Conservation (phyloP, 176 grass and related monocot species). For the Musa itinerans region DNA sequence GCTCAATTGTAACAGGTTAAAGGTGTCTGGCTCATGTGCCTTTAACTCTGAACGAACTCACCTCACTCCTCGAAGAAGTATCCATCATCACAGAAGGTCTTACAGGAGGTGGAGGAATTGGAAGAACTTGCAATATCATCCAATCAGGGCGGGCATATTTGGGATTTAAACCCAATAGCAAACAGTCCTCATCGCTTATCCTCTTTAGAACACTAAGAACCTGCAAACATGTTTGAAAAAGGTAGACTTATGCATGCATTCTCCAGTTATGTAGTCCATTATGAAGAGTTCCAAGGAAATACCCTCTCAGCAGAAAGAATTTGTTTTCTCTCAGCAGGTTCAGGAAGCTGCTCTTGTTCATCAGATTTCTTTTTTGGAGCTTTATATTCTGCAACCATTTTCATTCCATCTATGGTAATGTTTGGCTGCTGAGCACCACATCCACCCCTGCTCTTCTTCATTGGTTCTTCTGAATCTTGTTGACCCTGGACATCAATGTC, state of each 20-base stretch:
- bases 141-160: slow-evolving; percentile 98
- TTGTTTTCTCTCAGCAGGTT: slow-evolving; percentile 88
- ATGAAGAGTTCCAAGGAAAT: slow-evolving; percentile 13
- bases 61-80: slow-evolving; percentile 97
- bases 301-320: slow-evolving; percentile 90
- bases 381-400: slow-evolving; percentile 97
- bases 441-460: slow-evolving; percentile 71
- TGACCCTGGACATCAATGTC: slow-evolving; percentile 77
- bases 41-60: slow-evolving; percentile 17
- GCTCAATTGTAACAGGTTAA: no score
- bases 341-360: slow-evolving; percentile 91
- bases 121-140: slow-evolving; percentile 99
- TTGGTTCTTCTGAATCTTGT: slow-evolving; percentile 62
- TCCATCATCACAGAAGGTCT: slow-evolving; percentile 99
- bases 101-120: slow-evolving; percentile 92
- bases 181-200: slow-evolving; percentile 90
- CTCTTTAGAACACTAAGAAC: slow-evolving; percentile 96
- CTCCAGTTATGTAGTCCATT: background rate
- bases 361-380: slow-evolving; percentile 80
- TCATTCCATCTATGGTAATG: slow-evolving; percentile 98
- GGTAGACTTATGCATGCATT: no score
- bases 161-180: slow-evolving; percentile 72
- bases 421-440: slow-evolving; percentile 97
- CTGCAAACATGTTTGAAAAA: slow-evolving; percentile 15
- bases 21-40: no score